These are phyloP conservation scores for Abortiporus biennis DNA, from an alignment of 1,284 basidiomycete genomes.

Conservation along the genomic window DNA sequence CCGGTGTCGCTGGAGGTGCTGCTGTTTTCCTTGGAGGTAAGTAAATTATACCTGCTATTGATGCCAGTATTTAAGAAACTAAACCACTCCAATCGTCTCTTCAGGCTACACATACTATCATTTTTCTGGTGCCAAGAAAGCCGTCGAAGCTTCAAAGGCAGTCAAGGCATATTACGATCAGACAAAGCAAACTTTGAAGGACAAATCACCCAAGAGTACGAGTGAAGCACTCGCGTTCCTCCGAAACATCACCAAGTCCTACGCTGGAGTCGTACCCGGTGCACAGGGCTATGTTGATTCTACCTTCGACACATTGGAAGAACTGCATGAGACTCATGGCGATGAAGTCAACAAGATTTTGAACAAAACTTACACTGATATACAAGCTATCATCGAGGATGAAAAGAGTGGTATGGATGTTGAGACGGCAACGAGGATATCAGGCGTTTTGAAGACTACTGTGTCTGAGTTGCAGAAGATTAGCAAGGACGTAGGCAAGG, in stretches of 20 bases:
- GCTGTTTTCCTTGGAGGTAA: conserved; percentile 26
- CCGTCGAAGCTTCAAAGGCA: conserved; percentile 28
- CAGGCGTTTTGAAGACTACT: conserved; percentile 23
- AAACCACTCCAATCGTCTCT: not conserved
- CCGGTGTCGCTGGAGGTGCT: conserved; percentile 30
- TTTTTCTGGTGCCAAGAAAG: conserved; percentile 31
- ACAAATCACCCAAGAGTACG: conserved; percentile 26
- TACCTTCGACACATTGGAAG: conserved; percentile 37
- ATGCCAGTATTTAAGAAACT: not conserved
- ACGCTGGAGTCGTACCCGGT: conserved; percentile 36
- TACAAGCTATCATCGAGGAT: conserved; percentile 28
- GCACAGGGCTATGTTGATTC: conserved; percentile 34
- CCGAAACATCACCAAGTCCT: conserved; percentile 33
- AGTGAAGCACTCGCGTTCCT: conserved; percentile 35
- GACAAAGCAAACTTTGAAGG: conserved; percentile 29
- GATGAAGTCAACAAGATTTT: conserved; percentile 36
- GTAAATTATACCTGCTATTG: not conserved
- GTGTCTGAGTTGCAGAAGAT: conserved; percentile 24
- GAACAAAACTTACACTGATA: conserved; percentile 31
- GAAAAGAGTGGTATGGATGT: conserved; percentile 19
- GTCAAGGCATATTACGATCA: conserved; percentile 27
- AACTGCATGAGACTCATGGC: conserved; percentile 33
- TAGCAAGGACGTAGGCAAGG: conserved; percentile 25
- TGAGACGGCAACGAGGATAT: conserved; percentile 25
- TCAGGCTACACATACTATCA: conserved; percentile 33